phyloP scores from a whole-genome alignment of 176 grass and related monocot genomes.

The barley (Hordeum vulgare) region DNA sequence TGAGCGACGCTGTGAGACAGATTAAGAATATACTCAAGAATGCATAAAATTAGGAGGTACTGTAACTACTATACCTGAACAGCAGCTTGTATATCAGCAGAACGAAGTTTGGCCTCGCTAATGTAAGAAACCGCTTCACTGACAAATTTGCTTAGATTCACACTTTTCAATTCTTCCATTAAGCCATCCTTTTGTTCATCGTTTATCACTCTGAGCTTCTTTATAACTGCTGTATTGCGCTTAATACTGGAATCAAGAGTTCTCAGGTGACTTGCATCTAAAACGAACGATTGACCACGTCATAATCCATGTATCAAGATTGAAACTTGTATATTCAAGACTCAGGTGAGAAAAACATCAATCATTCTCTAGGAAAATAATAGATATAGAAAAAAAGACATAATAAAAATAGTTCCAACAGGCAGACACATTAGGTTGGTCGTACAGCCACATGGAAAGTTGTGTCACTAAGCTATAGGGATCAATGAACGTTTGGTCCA shows the following conservation, averaged over 20 bases:
- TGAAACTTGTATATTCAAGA: neutral
- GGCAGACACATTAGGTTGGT: neutral
- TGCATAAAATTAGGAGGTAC: neutral
- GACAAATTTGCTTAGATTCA: slow-evolving; percentile 93
- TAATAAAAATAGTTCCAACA: neutral
- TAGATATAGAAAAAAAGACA: neutral
- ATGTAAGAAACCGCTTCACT: slow-evolving; percentile 89
- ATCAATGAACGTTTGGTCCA: neutral
- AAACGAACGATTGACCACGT: slow-evolving; percentile 24
- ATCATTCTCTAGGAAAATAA: neutral
- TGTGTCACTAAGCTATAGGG: neutral
- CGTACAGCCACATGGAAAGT: neutral
- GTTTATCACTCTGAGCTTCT: slow-evolving; percentile 81
- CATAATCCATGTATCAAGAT: neutral
- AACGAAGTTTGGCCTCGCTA: slow-evolving; percentile 84
- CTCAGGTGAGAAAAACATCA: neutral
- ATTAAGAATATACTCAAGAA: too few relatives aligned
- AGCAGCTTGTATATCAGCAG: slow-evolving; percentile 91
- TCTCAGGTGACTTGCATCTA: slow-evolving; percentile 62
- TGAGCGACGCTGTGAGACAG: slow-evolving; percentile 20
- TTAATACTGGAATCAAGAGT: slow-evolving; percentile 66
- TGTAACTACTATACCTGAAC: slow-evolving; percentile 60
- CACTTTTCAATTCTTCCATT: slow-evolving; percentile 85
- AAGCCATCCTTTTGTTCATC: slow-evolving; percentile 75
- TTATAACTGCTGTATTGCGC: slow-evolving; percentile 86